A percentile compares a stretch with the other conserved stretches of the same genome.
These are phyloP conservation scores for Plasmopara viticola DNA, from an alignment of 352 stramenopile genomes.

Conservation along the genomic window DNA sequence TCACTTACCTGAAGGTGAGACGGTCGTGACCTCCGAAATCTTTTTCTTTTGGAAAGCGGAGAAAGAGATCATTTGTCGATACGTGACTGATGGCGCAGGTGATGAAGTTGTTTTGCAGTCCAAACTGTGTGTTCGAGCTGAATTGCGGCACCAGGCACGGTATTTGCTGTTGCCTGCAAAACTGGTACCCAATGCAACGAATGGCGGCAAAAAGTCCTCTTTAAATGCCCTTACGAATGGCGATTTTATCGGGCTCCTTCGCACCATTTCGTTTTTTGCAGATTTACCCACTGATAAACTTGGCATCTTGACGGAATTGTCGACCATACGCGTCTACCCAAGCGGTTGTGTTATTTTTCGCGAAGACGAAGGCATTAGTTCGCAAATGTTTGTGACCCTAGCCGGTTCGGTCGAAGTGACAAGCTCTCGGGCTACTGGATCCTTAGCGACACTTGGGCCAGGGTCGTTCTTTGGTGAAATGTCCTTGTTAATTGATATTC, in stretches of 20 bases:
- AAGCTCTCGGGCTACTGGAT: conserved; percentile 35
- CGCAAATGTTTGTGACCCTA: conserved; percentile 75
- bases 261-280: conserved; percentile 67
- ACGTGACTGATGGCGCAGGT: conserved; percentile 43
- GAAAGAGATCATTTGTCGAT: conserved; percentile 56
- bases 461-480: conserved; percentile 81
- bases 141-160: conserved; percentile 36
- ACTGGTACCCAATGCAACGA: conserved; percentile 3
- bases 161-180: conserved; percentile 27
- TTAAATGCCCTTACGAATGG: conserved; percentile 64
- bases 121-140: conserved; percentile 37
- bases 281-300: conserved; percentile 57
- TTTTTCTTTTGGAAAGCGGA: conserved; percentile 62
- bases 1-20: conserved; percentile 22
- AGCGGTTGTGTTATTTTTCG: conserved; percentile 61
- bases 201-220: conserved; percentile 18
- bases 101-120: conserved; percentile 68
- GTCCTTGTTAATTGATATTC: conserved; percentile 75
- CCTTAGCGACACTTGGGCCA: conserved; percentile 53
- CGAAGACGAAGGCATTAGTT: conserved; percentile 72
- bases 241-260: conserved; percentile 53
- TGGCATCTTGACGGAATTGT: conserved; percentile 56
- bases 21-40: conserved; percentile 36
- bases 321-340: conserved; percentile 69
- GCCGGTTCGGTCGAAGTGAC: conserved; percentile 57